Percentiles rank a stretch among this genome's conserved stretches.
These are phyloP conservation scores for Cercospora sesami DNA, from an alignment of 2,329 filamentous ascomycete species.

Conservation along the genomic window DNA sequence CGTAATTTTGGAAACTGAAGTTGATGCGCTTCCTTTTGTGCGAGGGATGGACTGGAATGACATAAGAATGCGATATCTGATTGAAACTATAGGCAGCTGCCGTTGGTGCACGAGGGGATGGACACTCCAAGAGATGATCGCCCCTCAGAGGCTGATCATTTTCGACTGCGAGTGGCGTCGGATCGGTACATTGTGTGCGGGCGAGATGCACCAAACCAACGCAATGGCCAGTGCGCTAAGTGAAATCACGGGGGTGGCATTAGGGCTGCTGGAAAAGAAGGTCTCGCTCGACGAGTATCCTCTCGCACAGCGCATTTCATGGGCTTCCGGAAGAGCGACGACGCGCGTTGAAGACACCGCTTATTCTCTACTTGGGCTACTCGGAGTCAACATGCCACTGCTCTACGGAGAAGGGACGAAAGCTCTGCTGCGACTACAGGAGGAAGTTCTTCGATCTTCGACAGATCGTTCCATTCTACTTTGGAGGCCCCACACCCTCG, in stretches of 20 bases:
- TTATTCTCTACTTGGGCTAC: slow-evolving; percentile 25
- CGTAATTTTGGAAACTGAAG: no score
- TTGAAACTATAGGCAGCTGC: no score
- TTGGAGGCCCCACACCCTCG: neutral
- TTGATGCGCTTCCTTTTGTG: no score
- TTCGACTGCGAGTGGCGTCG: neutral
- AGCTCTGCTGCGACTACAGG: slow-evolving; percentile 26
- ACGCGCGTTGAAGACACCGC: slow-evolving; percentile 18
- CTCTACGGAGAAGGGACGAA: slow-evolving; percentile 23
- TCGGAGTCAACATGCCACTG: slow-evolving; percentile 25
- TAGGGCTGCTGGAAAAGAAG: neutral
- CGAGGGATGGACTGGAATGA: no score
- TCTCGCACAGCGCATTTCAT: slow-evolving; percentile 8
- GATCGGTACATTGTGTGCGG: neutral
- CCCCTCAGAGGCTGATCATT: neutral
- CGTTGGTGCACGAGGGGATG: slow-evolving; percentile 9
- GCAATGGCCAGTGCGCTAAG: no score
- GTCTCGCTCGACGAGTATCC: neutral
- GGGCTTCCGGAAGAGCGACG: slow-evolving; percentile 16
- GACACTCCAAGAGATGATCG: slow-evolving; percentile 26
- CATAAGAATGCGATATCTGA: no score
- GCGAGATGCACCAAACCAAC: no score
- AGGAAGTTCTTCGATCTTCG: slow-evolving; percentile 21
- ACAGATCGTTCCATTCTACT: slow-evolving; percentile 7
- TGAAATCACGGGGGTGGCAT: neutral